Evolutionary conservation across 495 filamentous ascomycete genomes (phyloP).

Genomic region (Xylaria flabelliformis): DNA sequence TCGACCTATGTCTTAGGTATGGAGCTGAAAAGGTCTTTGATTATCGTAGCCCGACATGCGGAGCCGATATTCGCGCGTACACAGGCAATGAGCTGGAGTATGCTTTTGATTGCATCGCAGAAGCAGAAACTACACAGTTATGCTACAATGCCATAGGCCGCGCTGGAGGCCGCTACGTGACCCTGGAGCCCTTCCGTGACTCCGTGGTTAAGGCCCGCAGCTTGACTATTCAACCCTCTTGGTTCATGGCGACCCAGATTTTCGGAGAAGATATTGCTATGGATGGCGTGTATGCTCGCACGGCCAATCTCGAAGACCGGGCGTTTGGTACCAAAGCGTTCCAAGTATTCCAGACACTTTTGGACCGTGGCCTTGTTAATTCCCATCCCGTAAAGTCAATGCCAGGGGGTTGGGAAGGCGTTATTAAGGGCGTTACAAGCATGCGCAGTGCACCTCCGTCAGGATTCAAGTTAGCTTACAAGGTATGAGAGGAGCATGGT

Average conservation of each 20-base stretch:
- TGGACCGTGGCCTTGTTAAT: constrained; percentile 36
- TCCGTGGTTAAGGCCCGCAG: constrained; percentile 18
- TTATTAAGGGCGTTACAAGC: constrained; percentile 36
- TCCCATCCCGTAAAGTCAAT: constrained; percentile 38
- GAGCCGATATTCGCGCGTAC: constrained; percentile 41
- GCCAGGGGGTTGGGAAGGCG: constrained; percentile 36
- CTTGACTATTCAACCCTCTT: constrained; percentile 39
- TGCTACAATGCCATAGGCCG: constrained; percentile 52
- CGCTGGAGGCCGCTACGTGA: constrained; percentile 51
- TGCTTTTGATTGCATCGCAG: constrained; percentile 46
- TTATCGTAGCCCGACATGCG: constrained; percentile 51
- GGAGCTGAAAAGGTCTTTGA: constrained; percentile 63
- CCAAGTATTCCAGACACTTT: constrained; percentile 30
- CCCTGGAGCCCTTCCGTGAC: constrained; percentile 46
- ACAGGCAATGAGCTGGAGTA: constrained; percentile 41
- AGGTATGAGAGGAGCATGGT: not conserved
- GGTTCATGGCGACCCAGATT: constrained; percentile 40
- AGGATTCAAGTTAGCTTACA: constrained; percentile 8
- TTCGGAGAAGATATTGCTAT: constrained; percentile 38
- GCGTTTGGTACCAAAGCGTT: constrained; percentile 20
- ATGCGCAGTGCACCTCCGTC: constrained; percentile 25
- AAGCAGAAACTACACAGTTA: constrained; percentile 40
- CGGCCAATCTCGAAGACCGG: constrained; percentile 28
- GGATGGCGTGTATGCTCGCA: constrained; percentile 36
- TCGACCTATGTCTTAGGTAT: constrained; percentile 52